Evolutionary conservation across 1,139 yeast species (phyloP).

Genomic region (Yamadazyma atlantica): DNA sequence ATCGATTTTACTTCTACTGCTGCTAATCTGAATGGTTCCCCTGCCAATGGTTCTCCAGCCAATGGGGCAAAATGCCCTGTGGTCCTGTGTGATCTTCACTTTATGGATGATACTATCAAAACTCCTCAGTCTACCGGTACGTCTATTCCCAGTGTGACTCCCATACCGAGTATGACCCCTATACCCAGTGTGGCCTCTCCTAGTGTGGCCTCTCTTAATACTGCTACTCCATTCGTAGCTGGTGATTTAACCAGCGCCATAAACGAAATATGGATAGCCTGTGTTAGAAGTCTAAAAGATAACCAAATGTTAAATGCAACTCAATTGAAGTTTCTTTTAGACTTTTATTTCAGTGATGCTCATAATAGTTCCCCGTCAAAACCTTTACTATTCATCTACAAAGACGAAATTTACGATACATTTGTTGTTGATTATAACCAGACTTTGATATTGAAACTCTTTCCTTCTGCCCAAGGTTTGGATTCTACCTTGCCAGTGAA

Average conservation of each 20-base stretch:
- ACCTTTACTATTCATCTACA: slow-evolving; percentile 26
- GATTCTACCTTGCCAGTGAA: slow-evolving; percentile 10
- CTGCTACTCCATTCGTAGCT: no score
- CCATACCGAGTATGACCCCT: no score
- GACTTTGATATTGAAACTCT: slow-evolving; percentile 2
- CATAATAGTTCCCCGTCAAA: slow-evolving; percentile 18
- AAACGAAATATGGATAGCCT: slow-evolving; percentile 30
- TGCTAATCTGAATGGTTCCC: neutral
- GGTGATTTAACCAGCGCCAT: neutral
- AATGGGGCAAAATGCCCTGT: slow-evolving; percentile 34
- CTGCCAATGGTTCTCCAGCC: slow-evolving; percentile 3
- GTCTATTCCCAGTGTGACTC: neutral
- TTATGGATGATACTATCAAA: slow-evolving; percentile 29
- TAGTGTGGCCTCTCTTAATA: no score
- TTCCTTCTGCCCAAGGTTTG: neutral
- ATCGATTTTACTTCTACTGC: slow-evolving; percentile 28
- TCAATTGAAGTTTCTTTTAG: slow-evolving; percentile 36
- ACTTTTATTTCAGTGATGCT: slow-evolving; percentile 27
- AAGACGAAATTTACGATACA: slow-evolving; percentile 23
- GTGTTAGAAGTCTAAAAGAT: slow-evolving; percentile 22
- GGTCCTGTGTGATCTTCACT: slow-evolving; percentile 40
- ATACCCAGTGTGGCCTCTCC: neutral
- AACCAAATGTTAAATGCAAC: slow-evolving; percentile 21
- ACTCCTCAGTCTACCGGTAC: neutral
- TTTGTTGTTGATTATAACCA: slow-evolving; percentile 19